Percentiles rank a stretch among this genome's conserved stretches.
These are phyloP conservation scores for Syncephalastrum racemosum DNA, from an alignment of 371 early-diverging fungal genomes.

Conservation along the genomic window DNA sequence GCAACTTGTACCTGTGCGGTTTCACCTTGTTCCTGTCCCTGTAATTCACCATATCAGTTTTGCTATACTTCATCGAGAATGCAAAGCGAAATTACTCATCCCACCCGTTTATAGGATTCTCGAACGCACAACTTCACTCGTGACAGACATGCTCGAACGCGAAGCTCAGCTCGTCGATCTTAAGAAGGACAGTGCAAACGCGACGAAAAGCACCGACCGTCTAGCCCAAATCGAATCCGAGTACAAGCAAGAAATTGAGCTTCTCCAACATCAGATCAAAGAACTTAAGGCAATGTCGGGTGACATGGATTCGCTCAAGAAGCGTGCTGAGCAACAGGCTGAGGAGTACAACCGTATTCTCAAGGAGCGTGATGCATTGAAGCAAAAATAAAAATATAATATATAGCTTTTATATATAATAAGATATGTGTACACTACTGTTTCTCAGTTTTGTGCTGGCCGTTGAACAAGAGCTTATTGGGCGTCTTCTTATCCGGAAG, in stretches of 20 bases:
- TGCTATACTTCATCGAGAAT: not conserved
- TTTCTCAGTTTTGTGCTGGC: slow-evolving; percentile 10
- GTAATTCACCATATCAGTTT: slow-evolving; percentile 26
- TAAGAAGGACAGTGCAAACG: slow-evolving; percentile 42
- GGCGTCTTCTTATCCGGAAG: slow-evolving; percentile 12
- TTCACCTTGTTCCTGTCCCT: slow-evolving; percentile 86
- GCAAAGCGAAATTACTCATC: not conserved
- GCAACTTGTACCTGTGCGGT: slow-evolving; percentile 89
- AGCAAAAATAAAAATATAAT: slow-evolving; percentile 6
- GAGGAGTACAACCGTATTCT: slow-evolving; percentile 76
- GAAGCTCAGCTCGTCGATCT: slow-evolving; percentile 66
- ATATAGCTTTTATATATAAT: not conserved
- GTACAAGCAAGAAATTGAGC: slow-evolving; percentile 33
- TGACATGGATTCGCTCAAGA: slow-evolving; percentile 75
- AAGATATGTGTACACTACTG: not conserved
- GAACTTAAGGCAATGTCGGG: slow-evolving; percentile 50
- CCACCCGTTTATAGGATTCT: slow-evolving; percentile 52
- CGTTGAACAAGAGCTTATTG: slow-evolving; percentile 18
- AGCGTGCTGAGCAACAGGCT: slow-evolving; percentile 69
- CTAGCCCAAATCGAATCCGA: slow-evolving; percentile 32
- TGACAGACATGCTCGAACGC: slow-evolving; percentile 64
- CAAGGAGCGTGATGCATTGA: slow-evolving; percentile 61
- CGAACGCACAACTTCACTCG: slow-evolving; percentile 72
- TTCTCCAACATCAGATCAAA: slow-evolving; percentile 45
- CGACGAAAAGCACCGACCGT: slow-evolving; percentile 27